phyloP scores from a whole-genome alignment of 169 alveolate genomes.

The Fabrea salina region DNA sequence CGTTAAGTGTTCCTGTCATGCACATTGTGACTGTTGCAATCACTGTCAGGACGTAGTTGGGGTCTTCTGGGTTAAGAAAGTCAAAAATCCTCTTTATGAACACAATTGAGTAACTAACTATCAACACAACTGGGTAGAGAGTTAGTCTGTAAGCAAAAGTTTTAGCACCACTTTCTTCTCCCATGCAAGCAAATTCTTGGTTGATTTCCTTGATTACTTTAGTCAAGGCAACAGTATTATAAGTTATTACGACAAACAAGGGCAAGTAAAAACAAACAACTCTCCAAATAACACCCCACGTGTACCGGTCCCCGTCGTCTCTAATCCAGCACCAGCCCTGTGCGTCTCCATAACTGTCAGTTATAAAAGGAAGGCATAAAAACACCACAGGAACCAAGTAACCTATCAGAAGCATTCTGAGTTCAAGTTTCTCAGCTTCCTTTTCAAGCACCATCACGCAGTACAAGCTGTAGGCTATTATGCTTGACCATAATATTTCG shows the following conservation, averaged over 20 bases:
- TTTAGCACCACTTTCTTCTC: background rate
- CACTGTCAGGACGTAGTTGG: background rate
- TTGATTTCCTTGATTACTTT: background rate
- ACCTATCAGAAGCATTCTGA: slow-evolving; percentile 2
- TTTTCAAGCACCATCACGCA: background rate
- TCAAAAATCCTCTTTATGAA: slow-evolving; percentile 20
- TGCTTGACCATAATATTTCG: background rate
- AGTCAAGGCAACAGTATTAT: background rate
- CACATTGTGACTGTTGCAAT: background rate
- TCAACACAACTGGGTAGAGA: slow-evolving; percentile 15
- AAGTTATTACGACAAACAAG: background rate
- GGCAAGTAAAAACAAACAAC: slow-evolving; percentile 6
- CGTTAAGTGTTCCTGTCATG: background rate
- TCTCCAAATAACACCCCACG: background rate
- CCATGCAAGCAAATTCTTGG: background rate
- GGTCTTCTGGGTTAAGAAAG: background rate
- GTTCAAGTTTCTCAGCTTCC: background rate
- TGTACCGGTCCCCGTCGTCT: background rate
- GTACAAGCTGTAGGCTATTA: slow-evolving; percentile 3
- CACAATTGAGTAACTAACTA: background rate
- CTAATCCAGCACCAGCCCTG: slow-evolving; percentile 32
- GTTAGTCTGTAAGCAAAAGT: slow-evolving; percentile 10
- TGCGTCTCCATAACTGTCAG: slow-evolving; percentile 22
- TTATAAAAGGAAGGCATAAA: background rate
- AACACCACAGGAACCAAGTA: background rate